Conservation (phyloP, 2,329 filamentous ascomycete species). For the Microsporum canis region DNA sequence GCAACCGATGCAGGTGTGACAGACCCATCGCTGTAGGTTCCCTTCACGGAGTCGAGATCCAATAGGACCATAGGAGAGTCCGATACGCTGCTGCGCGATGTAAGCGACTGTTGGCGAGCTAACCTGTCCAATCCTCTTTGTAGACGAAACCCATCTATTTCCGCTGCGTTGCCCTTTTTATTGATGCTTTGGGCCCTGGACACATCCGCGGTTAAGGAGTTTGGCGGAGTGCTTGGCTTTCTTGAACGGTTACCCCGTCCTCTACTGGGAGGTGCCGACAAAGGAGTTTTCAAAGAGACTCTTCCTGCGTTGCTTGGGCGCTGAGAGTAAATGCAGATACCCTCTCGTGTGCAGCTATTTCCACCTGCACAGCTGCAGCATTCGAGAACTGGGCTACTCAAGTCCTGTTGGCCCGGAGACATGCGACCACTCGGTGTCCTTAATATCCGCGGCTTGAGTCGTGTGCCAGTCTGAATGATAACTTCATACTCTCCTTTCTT, state of each 20-base stretch:
- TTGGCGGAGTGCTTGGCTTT: background rate
- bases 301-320: background rate
- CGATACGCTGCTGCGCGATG: no score
- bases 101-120: background rate
- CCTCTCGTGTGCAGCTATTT: background rate
- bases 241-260: background rate
- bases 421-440: background rate
- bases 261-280: background rate
- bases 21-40: background rate
- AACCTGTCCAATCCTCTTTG: background rate
- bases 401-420: background rate
- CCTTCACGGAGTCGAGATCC: background rate
- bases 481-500: conserved; percentile 4
- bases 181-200: background rate
- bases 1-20: background rate
- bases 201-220: background rate
- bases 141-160: background rate
- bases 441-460: background rate
- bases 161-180: background rate
- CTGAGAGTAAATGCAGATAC: background rate
- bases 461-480: background rate
- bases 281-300: background rate
- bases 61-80: background rate
- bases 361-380: background rate
- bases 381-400: background rate